A percentile compares a stretch with the other conserved stretches of the same genome.
Conservation (phyloP, 2,329 filamentous ascomycete species). For the Neofusicoccum laricinum region DNA sequence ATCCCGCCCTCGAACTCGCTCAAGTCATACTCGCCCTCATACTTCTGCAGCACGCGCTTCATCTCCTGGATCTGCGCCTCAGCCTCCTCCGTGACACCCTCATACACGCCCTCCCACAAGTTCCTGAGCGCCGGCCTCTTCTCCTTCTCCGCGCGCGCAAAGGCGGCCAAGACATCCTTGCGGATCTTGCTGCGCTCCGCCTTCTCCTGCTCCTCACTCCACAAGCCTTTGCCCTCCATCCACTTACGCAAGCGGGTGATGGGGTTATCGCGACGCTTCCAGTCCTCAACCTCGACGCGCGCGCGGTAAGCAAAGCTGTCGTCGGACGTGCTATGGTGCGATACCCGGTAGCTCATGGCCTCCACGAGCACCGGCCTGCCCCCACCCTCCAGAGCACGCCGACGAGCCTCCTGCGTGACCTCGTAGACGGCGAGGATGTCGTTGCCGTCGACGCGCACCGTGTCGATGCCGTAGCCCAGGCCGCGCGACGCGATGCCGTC, state of each 20-base stretch:
- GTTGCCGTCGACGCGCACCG: slow-evolving; percentile 89
- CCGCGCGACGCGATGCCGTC: slow-evolving; percentile 87
- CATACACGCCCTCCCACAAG: slow-evolving; percentile 88
- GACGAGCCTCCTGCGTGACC: slow-evolving; percentile 72
- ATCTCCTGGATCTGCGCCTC: slow-evolving; percentile 73
- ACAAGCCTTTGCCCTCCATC: slow-evolving; percentile 77
- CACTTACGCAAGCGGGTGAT: slow-evolving; percentile 84
- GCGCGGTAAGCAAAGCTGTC: slow-evolving; percentile 96
- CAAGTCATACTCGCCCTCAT: slow-evolving; percentile 90
- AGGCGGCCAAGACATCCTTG: slow-evolving; percentile 78
- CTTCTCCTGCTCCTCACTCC: slow-evolving; percentile 82
- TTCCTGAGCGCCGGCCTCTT: slow-evolving; percentile 70
- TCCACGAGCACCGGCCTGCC: slow-evolving; percentile 84
- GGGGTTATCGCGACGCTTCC: slow-evolving; percentile 87
- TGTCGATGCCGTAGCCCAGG: slow-evolving; percentile 90
- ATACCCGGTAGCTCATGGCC: slow-evolving; percentile 97
- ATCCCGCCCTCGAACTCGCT: slow-evolving; percentile 71
- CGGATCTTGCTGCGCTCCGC: slow-evolving; percentile 63
- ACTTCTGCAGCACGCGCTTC: slow-evolving; percentile 73
- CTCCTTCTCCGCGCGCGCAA: slow-evolving; percentile 76
- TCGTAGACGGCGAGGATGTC: slow-evolving; percentile 87
- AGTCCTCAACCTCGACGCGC: slow-evolving; percentile 88
- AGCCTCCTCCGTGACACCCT: slow-evolving; percentile 77
- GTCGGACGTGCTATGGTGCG: slow-evolving; percentile 93
- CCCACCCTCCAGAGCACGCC: slow-evolving; percentile 75